Percentiles rank a stretch among this genome's conserved stretches.
These are phyloP conservation scores for Euphorbia pulcherrima DNA, from an alignment of 345 rosid genomes.

Conservation along the genomic window DNA sequence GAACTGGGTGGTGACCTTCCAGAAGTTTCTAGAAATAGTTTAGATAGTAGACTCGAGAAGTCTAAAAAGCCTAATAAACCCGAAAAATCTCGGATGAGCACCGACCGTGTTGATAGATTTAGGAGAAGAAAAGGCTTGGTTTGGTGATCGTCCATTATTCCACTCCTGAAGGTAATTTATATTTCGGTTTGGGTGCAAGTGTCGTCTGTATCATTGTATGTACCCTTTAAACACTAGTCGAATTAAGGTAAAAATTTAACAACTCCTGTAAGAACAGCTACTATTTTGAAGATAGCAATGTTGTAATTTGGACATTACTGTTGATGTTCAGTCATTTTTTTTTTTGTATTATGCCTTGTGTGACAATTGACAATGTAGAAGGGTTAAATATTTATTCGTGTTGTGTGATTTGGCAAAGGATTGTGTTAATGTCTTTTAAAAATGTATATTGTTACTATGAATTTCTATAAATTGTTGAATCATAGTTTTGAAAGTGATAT, in stretches of 20 bases:
- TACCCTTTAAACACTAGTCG: conserved; percentile 18
- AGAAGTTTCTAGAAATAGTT: conserved; percentile 85
- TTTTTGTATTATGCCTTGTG: no score
- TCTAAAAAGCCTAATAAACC: conserved; percentile 78
- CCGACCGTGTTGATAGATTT: conserved; percentile 77
- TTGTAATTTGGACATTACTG: background rate
- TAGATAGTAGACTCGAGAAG: conserved; percentile 91
- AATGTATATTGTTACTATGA: no score
- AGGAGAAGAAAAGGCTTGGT: conserved; percentile 63
- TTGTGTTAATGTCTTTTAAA: no score
- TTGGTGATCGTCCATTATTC: conserved; percentile 50
- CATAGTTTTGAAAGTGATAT: no score
- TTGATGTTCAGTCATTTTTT: no score
- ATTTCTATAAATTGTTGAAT: no score
- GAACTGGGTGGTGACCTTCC: conserved; percentile 67
- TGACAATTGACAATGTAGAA: no score
- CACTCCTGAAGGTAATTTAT: conserved; percentile 26
- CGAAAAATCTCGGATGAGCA: conserved; percentile 91
- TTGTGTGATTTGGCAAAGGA: no score
- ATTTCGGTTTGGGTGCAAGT: conserved; percentile 17
- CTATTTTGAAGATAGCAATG: conserved; percentile 8
- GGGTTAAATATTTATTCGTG: no score
- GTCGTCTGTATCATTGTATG: conserved; percentile 26
- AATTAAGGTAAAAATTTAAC: conserved; percentile 19
- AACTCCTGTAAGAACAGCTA: conserved; percentile 22